Base-by-base conservation (phyloP, 257 asterid genomes). In the Leonotis leonurus region DNA sequence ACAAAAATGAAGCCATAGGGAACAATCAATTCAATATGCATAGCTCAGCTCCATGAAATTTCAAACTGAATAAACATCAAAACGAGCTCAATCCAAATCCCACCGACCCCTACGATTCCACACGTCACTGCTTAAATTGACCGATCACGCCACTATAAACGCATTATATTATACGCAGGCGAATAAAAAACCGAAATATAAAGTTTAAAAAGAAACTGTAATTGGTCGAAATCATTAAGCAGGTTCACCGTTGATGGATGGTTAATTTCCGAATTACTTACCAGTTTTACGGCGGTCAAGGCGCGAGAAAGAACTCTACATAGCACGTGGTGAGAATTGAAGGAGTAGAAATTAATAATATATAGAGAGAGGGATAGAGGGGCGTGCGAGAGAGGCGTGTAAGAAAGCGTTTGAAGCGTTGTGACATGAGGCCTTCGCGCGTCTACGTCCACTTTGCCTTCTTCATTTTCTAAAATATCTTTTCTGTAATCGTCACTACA, bases 311-410 rank as follows among this genome's bases (percentile, higher is more conserved):
- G 73, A 71, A 62, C 14, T 27, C 17, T 67, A 24, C 35, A 33
- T 39, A 52, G 27, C 29, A 7, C 54, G 8, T 41, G 61, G 45
- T 30, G 68, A 29, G 37, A 67, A 44, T 3, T 18, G 44, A 64
- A 54, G 36, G 59, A 13, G 52, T 0, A 6, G 18, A 20, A 36
- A 36, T 35, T 18, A 56, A 32, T 17, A 56, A 33, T 3, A 52
- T 3, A 18, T 16, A 54, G 61, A 54, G 43, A 30, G 44, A 32
- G 61, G 18, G 73, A 20, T 59, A 46, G 11, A 32, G 71, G 39
- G 44, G 94, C 78, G 88, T 75, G 89, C 60, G 97, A 62, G 54
- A 35, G 70, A 68, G 69, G 97, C 97, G 97, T 90, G 96, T 10
- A 48, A 69, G 86, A 30, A 72, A 64, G 78, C 56, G 81, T 67